Base-by-base conservation (phyloP, 768 basidiomycete genomes). In the Rhizopogon vulgaris region DNA sequence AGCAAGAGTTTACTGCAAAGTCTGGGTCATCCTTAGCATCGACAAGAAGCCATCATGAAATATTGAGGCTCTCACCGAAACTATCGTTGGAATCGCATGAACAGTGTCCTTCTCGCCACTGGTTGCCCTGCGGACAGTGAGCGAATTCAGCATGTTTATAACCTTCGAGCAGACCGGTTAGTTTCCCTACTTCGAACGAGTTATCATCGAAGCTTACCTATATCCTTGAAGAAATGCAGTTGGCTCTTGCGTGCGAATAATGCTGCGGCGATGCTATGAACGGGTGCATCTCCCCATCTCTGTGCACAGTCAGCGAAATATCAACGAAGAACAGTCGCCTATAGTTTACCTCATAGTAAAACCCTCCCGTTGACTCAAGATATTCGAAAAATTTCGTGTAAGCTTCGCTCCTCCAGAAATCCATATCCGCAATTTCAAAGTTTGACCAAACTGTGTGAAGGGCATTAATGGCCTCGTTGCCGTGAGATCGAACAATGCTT, bases 81-180 rank as follows among this genome's bases (percentile, higher is more conserved):
- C 84, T 89, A 42, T 91, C 80, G 15, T 72, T 67, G 15, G 74
- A 70, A 56, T 90, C 83, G 63, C 93, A 96, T 80, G 88, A 92
- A 60, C 94, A 95, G 63, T 87, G 92, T 34, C 90, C 90, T 53
- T 75, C 76, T 46, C 73, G 72, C 69, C 93, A 91, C 6, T 78
- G 65, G n/a, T 74, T 78, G n/a, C 83, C 85, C 68, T 84, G 80
- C 0, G 87, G 86, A 66, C 94, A 93, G 67, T 93, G 92, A 67
- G 93, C 90, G 81, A 97, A 97, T 10, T 93, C 92, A 59, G 91
- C 85, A 60, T 97, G 94, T 32, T 84, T 78, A 65, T 96, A 98
- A 3, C 85, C 45, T 46, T 32, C 32, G 8, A 34, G 22, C 9
- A 4, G 5, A 34, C 36, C 61, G 62, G 25, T 51, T 32, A 45